Percentiles rank a stretch among this genome's conserved stretches.
Evolutionary conservation across 495 filamentous ascomycete genomes (phyloP).

Genomic region (Penicillium bialowiezense): DNA sequence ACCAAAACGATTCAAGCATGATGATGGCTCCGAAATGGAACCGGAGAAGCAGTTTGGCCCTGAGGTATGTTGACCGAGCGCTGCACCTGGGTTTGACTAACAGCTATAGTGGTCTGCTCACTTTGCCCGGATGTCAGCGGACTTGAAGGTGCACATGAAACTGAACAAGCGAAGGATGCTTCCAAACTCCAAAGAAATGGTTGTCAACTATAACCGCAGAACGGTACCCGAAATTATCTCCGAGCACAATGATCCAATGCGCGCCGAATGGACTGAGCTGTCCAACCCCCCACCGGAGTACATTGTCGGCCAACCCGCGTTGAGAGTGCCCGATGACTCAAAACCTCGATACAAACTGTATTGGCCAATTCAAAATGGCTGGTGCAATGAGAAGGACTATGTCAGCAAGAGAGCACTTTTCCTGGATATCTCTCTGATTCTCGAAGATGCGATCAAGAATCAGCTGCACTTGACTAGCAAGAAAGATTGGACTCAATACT

Average conservation of each 20-base stretch:
- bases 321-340: constrained; percentile 86
- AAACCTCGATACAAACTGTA: constrained; percentile 83
- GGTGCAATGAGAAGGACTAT: constrained; percentile 89
- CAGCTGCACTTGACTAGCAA: constrained; percentile 76
- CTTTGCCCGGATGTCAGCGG: constrained; percentile 75
- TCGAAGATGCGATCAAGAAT: constrained; percentile 79
- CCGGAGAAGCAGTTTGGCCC: constrained; percentile 82
- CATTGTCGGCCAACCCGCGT: constrained; percentile 77
- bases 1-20: constrained; percentile 81
- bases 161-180: constrained; percentile 87
- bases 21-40: constrained; percentile 52
- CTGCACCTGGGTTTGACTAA: no score
- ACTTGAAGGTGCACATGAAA: constrained; percentile 87
- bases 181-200: constrained; percentile 92
- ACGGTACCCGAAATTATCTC: constrained; percentile 78
- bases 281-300: constrained; percentile 62
- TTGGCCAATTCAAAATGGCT: constrained; percentile 86
- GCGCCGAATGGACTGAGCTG: constrained; percentile 96
- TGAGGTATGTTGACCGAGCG: constrained; percentile 54
- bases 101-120: constrained; percentile 64
- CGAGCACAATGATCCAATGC: constrained; percentile 88
- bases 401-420: constrained; percentile 68
- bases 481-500: constrained; percentile 83
- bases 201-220: constrained; percentile 85
- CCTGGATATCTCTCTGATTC: constrained; percentile 78